Evolutionary conservation across 2,329 filamentous ascomycete genomes (phyloP), one percentile per base, ranked within the genome.

Genomic region (Didymella exigua): DNA sequence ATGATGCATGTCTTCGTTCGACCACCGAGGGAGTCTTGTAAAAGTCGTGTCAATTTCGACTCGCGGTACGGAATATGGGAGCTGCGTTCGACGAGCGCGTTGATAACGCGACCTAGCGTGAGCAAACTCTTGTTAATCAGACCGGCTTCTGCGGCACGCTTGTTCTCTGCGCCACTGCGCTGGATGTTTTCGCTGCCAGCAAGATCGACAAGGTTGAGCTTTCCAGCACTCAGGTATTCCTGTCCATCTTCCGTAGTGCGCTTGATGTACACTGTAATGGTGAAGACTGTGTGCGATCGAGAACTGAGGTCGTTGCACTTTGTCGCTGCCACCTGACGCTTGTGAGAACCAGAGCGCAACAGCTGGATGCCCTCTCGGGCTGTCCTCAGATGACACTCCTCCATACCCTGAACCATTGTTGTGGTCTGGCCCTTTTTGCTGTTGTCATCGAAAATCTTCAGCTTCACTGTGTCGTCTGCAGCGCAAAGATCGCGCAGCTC

Each of bases 291-390:
- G 72, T 99, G 96, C 79, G 93, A 96, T 74, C 95, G 87, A 67
- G 93, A 97, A 76, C 93, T 97, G 50, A 98, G 85, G 68, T 99
- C 95, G 74, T 99, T 99, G 84, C 95, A 99, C 76, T 98, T 98
- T n/a, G 95, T 99, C 4, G 96, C 92, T 5, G 95, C 96, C n/a
- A 99, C 95, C 76, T 99, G 95, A 44, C 95, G 89, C 76, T 93
- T 96, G 77, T 95, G 83, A 75, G 92, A 97, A 59, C 95, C 96
- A 60, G 89, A 84, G 66, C 95, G 91, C 40, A 99, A 84, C 59
- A 97, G 83, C 76, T 90, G 89, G 75, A 99, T 93, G 57, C 95
- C 95, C 45, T 92, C 89, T 11, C 85, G 82, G 0, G 95, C 93
- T 60, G 82, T 89, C 70, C 90, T 90, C 68, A 99, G 96, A 73